These are phyloP conservation scores for Auriscalpium orientale DNA, from an alignment of 768 basidiomycete species.

Conservation along the genomic window DNA sequence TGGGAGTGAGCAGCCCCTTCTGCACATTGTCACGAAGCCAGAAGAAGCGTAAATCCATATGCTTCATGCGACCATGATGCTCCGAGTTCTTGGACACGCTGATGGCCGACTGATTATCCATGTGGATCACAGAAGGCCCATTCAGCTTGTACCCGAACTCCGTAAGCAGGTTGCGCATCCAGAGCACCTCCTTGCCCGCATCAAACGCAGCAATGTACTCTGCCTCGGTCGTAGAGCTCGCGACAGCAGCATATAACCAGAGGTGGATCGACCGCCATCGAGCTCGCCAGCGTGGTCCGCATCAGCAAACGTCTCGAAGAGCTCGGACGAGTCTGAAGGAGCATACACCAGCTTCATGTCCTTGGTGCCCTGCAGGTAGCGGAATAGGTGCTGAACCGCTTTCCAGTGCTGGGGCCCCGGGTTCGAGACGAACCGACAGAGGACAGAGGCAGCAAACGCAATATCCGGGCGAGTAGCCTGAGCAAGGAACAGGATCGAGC, in stretches of 20 bases:
- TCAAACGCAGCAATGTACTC: conserved; percentile 26
- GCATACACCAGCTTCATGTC: conserved; percentile 17
- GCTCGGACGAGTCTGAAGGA: too few species aligned
- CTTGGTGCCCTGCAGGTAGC: conserved; percentile 22
- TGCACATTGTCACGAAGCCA: conserved; percentile 22
- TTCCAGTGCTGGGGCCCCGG: conserved; percentile 23
- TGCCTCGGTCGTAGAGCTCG: too few species aligned
- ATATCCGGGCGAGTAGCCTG: conserved; percentile 29
- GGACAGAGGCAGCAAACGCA: conserved; percentile 21
- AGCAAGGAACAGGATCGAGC: not conserved
- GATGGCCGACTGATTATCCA: conserved; percentile 28
- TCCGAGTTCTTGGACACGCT: conserved; percentile 18
- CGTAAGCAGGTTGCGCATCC: conserved; percentile 19
- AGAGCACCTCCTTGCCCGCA: conserved; percentile 20
- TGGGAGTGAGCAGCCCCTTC: conserved; percentile 9
- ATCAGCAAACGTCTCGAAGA: too few species aligned
- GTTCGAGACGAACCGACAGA: conserved; percentile 29
- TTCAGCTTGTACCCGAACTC: conserved; percentile 15
- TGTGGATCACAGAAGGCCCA: conserved; percentile 10
- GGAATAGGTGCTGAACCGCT: conserved; percentile 25
- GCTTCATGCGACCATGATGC: conserved; percentile 27
- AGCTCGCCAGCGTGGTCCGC: too few species aligned
- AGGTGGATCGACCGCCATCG: too few species aligned
- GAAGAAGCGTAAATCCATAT: conserved; percentile 31
- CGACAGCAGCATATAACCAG: too few species aligned